Conservation (phyloP, 805 yeast genomes). For the Hanseniaspora singularis region DNA sequence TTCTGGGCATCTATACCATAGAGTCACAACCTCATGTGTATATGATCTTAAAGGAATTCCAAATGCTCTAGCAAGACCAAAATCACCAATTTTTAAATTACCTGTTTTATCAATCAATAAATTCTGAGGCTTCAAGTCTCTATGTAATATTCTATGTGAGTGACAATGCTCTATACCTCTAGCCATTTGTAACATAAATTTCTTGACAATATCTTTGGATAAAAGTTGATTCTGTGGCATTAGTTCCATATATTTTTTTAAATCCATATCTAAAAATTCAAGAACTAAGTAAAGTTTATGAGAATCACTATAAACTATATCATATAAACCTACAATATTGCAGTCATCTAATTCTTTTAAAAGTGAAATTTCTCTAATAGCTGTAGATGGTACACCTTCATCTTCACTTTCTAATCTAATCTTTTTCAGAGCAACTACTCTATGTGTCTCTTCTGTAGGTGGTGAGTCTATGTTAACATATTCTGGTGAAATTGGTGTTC, state of each 20-base stretch:
- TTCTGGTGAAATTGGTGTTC: constrained; percentile 25
- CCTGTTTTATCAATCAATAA: constrained; percentile 80
- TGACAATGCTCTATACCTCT: constrained; percentile 68
- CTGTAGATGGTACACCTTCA: constrained; percentile 97
- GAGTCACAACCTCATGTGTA: constrained; percentile 91
- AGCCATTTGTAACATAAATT: constrained; percentile 87
- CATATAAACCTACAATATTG: constrained; percentile 83
- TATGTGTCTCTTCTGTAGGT: constrained; percentile 45
- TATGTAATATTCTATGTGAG: constrained; percentile 52
- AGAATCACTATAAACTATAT: constrained; percentile 85
- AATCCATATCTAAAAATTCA: constrained; percentile 85
- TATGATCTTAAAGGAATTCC: constrained; percentile 97
- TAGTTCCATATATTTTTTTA: constrained; percentile 87
- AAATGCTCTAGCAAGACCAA: constrained; percentile 93
- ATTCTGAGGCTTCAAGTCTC: constrained; percentile 90
- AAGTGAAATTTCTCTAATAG: constrained; percentile 87
- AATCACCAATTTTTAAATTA: constrained; percentile 86
- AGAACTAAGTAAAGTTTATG: constrained; percentile 88
- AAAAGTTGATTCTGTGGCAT: constrained; percentile 79
- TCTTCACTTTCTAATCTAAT: constrained; percentile 83
- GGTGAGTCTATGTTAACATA: neutral
- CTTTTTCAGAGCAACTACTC: constrained; percentile 84
- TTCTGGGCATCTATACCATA: constrained; percentile 98
- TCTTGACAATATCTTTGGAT: constrained; percentile 72
- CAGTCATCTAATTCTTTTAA: constrained; percentile 92